Conservation (phyloP, 257 asterid species). For the Solanum etuberosum region DNA sequence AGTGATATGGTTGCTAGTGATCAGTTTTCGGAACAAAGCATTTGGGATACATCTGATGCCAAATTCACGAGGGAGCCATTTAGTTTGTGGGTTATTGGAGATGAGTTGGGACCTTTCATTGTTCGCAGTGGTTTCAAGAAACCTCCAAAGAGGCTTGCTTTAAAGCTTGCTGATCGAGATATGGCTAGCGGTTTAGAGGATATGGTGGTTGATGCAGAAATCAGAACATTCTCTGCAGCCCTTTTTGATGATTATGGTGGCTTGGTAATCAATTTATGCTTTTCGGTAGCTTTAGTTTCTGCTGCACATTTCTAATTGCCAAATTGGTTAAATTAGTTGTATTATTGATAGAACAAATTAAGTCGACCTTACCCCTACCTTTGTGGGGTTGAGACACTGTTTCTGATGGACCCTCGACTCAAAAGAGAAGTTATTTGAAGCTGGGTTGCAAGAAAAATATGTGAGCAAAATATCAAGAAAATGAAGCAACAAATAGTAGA, state of each 20-base stretch:
- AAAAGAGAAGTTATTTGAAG: neutral
- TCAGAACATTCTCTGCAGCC: conserved; percentile 83
- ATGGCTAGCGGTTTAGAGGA: conserved; percentile 53
- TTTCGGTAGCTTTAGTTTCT: neutral
- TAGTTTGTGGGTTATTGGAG: conserved; percentile 75
- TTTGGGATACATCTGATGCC: conserved; percentile 87
- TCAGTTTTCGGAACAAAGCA: conserved; percentile 66
- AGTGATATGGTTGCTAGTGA: conserved; percentile 71
- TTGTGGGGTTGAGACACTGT: neutral
- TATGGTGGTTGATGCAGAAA: conserved; percentile 65
- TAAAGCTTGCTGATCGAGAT: conserved; percentile 65
- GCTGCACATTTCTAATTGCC: neutral
- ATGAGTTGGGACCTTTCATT: conserved; percentile 72
- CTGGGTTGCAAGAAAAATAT: neutral
- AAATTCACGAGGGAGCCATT: conserved; percentile 53
- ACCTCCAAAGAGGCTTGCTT: conserved; percentile 88
- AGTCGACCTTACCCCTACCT: neutral
- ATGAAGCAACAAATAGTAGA: neutral
- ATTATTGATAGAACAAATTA: neutral
- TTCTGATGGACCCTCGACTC: neutral
- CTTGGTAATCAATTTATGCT: conserved; percentile 38
- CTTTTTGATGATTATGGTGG: conserved; percentile 96
- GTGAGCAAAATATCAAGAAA: neutral
- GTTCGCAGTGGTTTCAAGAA: conserved; percentile 66
- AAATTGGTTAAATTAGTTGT: neutral